Base-by-base conservation (phyloP, 768 basidiomycete genomes). In the Kwoniella heveanensis region DNA sequence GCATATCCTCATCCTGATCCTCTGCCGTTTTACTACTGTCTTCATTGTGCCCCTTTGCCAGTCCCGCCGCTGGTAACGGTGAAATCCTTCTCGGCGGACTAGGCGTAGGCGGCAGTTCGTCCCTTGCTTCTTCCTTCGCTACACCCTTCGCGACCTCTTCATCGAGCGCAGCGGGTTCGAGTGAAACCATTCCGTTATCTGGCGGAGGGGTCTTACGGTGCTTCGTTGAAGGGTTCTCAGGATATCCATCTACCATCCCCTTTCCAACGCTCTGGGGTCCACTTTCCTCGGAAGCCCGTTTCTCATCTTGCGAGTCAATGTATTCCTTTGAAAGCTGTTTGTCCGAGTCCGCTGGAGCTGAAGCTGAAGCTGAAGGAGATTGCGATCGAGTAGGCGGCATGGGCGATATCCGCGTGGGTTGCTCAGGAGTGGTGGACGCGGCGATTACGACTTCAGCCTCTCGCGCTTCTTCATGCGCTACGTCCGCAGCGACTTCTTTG, bases 81-180 rank as follows among this genome's bases (percentile, higher is more conserved):
- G 64, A 60, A n/a, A 56, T 17, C 6, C 62, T 54, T 24, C 26
- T 65, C 1, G 64, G 58, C 0, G 58, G 53, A 32, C 57, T 55
- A 22, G 64, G 54, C 49, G 21, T 53, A 37, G 32, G 48, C n/a
- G 46, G 24, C 26, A 47, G 30, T 8, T 22, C 26, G 22, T 67
- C 66, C 36, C 51, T 63, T 22, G 6, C 54, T 63, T 67, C 66
- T 19, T 63, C 58, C 30, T 60, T 61, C 17, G 62, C 59, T 3
- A 66, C 54, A 17, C 60, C 65, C 27, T 57, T 52, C 0, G 69
- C 69, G 10, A 67, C 66, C 24, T 67, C 57, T 24, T 46, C 44
- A 24, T 60, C 60, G 19, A 58, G 46, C 1, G 52, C 62, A 32
- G 62, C 63, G 5, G 58, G 54, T 26, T 65, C 57, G 25, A 36